Evolutionary conservation across 2,329 filamentous ascomycete species (phyloP), one percentile per base, ranked within the genome.

Genomic region (Emmonsia crescens): DNA sequence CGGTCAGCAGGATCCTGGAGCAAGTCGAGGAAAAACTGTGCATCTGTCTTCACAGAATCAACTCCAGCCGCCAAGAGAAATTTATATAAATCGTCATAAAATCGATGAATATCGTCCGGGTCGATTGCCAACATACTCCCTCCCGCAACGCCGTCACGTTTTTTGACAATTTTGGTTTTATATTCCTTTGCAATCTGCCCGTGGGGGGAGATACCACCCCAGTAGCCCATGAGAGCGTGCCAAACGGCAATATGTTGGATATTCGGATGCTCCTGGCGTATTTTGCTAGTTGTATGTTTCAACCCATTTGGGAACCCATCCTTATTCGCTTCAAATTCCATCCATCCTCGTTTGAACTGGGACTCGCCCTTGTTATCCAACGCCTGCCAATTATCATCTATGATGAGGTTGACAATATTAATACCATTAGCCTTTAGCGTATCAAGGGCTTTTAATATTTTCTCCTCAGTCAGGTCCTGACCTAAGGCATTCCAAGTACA

Each of bases 401-500:
- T 96, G 64, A 97, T 96, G 1, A 99, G 80, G 69, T 86, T 96
- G 0, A 85, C 87, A 54, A 97, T 82, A 49, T 88, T 85, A 69
- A 99, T 89, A 0, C 86, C 83, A 61, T 89, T 82, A 36, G 85
- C 78, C 4, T 86, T 82, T 12, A 99, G 77, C 1, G 82, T 80
- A 62, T 91, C 84, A 0, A 97, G 78, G 1, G 92, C 91, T 48
- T 85, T 74, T 14, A 91, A 78, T 16, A 99, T 83, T 68, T 91
- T 95, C 24, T 89, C 80, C 63, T 93, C 89, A 0, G 87, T 94
- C 40, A 99, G 79, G 52, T 86, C 78, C 68, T 95, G 90, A 0
- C 94, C 94, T 0, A 99, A 79, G 0, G 86, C 89, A 70, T 97
- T 99, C 94, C 94, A 99, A 0, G 94, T 99, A 72, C 94, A 99